phyloP scores from a whole-genome alignment of 257 asterid species.

The Ocimum tenuiflorum region DNA sequence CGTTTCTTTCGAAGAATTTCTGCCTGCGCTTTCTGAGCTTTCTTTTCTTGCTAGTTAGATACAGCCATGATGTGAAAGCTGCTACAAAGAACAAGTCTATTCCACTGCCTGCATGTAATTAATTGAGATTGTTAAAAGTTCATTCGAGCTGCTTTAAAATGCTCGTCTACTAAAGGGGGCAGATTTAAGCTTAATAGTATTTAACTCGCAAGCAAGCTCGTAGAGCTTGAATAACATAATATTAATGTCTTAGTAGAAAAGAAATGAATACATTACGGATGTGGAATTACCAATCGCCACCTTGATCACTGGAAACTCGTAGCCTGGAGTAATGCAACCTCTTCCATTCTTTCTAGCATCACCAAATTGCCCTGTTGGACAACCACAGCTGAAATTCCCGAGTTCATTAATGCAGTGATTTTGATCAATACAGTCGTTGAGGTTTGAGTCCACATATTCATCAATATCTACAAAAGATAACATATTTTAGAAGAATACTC shows the following conservation, averaged over 20 bases:
- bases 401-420: conserved; percentile 26
- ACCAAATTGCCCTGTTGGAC: conserved; percentile 49
- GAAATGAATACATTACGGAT: too few species aligned
- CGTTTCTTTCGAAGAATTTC: conserved; percentile 67
- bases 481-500: too few species aligned
- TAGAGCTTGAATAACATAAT: too few species aligned
- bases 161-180: too few species aligned
- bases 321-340: conserved; percentile 37
- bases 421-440: conserved; percentile 18
- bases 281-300: conserved; percentile 30
- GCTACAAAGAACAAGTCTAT: neutral
- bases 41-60: conserved; percentile 42
- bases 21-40: conserved; percentile 39
- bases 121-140: too few species aligned
- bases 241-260: too few species aligned
- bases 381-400: conserved; percentile 55
- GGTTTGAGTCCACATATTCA: conserved; percentile 33
- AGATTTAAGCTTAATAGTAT: too few species aligned
- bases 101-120: neutral
- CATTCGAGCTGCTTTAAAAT: too few species aligned
- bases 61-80: conserved; percentile 36
- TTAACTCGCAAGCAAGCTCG: too few species aligned
- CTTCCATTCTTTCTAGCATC: conserved; percentile 42
- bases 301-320: conserved; percentile 40
- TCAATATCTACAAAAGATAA: conserved; percentile 9